A percentile compares a stretch with the other conserved stretches of the same genome.
Conservation (phyloP, 2,329 filamentous ascomycete genomes). For the Botrytis byssoidea region DNA sequence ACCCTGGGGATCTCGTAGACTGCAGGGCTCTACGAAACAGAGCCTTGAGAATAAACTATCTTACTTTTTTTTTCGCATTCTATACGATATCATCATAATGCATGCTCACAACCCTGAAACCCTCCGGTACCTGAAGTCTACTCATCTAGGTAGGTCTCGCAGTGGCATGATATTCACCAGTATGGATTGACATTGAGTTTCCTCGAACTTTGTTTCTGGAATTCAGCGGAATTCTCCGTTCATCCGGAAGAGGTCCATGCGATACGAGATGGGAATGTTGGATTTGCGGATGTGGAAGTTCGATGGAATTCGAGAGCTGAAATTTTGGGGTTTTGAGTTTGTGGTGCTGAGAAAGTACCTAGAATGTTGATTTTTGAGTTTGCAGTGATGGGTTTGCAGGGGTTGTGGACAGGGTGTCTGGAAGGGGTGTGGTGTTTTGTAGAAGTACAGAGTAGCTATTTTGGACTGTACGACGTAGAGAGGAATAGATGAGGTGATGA, state of each 20-base stretch:
- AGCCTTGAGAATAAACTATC: neutral
- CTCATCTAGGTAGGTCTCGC: neutral
- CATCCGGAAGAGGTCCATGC: neutral
- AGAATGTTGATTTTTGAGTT: neutral
- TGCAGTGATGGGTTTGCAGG: neutral
- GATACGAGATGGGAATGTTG: neutral
- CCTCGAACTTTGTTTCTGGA: neutral
- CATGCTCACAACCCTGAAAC: neutral
- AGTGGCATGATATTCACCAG: neutral
- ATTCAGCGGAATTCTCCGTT: neutral
- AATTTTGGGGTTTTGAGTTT: neutral
- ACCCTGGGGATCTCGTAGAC: neutral
- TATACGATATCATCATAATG: neutral
- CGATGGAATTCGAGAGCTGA: neutral
- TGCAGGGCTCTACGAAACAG: neutral
- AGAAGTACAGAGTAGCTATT: too few relatives aligned
- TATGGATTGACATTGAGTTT: neutral
- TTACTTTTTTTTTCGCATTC: neutral
- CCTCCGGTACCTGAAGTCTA: neutral
- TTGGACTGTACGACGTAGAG: too few relatives aligned
- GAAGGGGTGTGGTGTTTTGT: neutral
- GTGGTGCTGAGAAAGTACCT: too few relatives aligned
- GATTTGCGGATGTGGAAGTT: neutral
- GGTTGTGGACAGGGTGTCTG: neutral
- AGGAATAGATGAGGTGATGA: neutral